phyloP scores from a whole-genome alignment of 2,329 filamentous ascomycete species.

The Ophiostoma sp. region DNA sequence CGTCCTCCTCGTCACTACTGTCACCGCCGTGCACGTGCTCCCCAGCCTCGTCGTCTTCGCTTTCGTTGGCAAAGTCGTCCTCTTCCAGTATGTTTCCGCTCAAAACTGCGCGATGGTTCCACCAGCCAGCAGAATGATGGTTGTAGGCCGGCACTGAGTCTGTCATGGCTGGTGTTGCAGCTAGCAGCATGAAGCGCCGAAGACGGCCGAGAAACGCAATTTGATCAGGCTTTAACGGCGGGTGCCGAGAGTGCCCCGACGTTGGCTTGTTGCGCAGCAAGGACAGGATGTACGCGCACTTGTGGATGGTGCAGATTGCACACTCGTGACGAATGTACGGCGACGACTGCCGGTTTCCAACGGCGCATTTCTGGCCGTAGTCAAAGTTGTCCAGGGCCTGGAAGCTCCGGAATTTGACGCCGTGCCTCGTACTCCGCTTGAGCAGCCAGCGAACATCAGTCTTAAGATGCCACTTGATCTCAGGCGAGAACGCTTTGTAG shows the following conservation, averaged over 20 bases:
- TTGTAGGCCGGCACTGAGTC: background rate
- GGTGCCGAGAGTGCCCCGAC: background rate
- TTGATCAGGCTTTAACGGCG: slow-evolving; percentile 17
- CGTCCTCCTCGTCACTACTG: background rate
- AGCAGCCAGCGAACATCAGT: slow-evolving; percentile 23
- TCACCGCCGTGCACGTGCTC: background rate
- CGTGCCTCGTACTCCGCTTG: slow-evolving; percentile 16
- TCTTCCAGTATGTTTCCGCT: background rate
- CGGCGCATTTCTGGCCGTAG: slow-evolving; percentile 18
- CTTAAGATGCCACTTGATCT: slow-evolving; percentile 23
- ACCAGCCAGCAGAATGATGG: background rate
- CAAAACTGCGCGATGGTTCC: background rate
- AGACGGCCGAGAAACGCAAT: slow-evolving; percentile 5
- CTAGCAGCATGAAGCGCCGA: slow-evolving; percentile 21
- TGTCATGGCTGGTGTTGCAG: slow-evolving; percentile 10
- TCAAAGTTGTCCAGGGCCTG: slow-evolving; percentile 19
- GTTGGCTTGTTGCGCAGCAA: slow-evolving; percentile 14
- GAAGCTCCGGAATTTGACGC: slow-evolving; percentile 23
- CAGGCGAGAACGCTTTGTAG: slow-evolving; percentile 21
- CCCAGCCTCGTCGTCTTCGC: background rate
- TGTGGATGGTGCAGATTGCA: slow-evolving; percentile 28
- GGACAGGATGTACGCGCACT: slow-evolving; percentile 25
- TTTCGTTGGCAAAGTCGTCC: background rate
- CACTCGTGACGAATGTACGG: slow-evolving; percentile 23
- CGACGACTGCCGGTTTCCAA: slow-evolving; percentile 16